Base-by-base conservation (phyloP, 106 monocot species). In the Allium cepa region DNA sequence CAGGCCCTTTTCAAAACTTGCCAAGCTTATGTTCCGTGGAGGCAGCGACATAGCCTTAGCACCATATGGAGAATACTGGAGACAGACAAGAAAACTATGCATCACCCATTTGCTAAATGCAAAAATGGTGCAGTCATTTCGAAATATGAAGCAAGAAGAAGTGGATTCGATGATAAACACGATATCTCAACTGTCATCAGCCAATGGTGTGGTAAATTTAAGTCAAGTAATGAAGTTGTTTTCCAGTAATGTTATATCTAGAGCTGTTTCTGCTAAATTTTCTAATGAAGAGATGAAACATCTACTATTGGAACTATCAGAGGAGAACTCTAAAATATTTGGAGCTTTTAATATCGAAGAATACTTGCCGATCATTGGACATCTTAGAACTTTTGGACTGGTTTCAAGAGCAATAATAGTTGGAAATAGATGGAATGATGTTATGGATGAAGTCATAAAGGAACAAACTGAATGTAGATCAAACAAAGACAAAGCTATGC, bases 71-170 rank as follows among this genome's bases (percentile, higher is more conserved):
- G 59, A 60, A 9, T 22, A 60, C 59, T 60, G 59, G 17, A 60
- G 59, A 17, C 59, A 8, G 17, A 22, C 26, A 22, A 14, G 59
- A 22, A 60, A 60, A 22, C 59, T 60, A 9, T 60, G 12, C 16
- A 22, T 60, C 9, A 60, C 16, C 4, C 59, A 60, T 17, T 22
- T 60, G 4, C 16, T 60, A 22, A 22, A 22, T 3, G 2, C 59
- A 11, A 60, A 60, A 22, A 60, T 60, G 59, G 17, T 60, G 59
- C 59, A 17, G 26, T 60, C 59, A 60, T 60, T 60, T 60, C 4
- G 7, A 9, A 11, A 60, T 9, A 17, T 10, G 10, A n/a, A 22
- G 17, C 17, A 11, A 17, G 59, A 60, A 22, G 59, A 60, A 17
- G 4, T 60, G 12, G 59, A 9, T 17, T 60, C 59, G 36, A 36